Evolutionary conservation across 2,329 filamentous ascomycete species (phyloP), one percentile per base, ranked within the genome.

Genomic region (Ophiostoma quercus): DNA sequence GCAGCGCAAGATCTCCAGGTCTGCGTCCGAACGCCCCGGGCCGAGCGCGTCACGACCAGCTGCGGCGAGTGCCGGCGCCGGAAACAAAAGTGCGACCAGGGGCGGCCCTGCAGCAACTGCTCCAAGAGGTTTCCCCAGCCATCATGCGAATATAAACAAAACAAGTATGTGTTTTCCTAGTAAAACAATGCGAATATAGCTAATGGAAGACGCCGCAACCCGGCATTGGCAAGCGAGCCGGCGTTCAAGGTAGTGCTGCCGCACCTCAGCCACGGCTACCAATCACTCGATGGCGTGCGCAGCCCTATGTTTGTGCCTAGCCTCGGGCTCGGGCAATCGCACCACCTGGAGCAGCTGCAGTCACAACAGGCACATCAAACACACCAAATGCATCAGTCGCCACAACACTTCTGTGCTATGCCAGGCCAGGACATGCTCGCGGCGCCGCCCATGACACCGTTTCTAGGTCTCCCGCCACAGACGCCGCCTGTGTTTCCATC

Each of bases 21-120:
- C 9, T 57, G n/a, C 22, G 51, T 57, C 8, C 51, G 72, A 57
- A 69, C 67, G 16, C 66, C 73, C n/a, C 75, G 75, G 19, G 73
- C 73, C 14, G 75, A 77, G 69, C 73, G 75, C 47, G 72, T 72
- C 6, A 77, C 76, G 9, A 82, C 80, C 25, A 82, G 81, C 51
- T 84, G 82, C 73, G 79, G 79, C 25, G 82, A 84, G 71, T 84
- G 82, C 68, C 80, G 81, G 34, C 78, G 82, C 69, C 78, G 82
- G 63, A 84, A 84, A 73, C 82, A 84, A 78, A 83, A 80, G 84
- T 86, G 84, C 74, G 84, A 84, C 73, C 83, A 85, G 73, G 80
- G 81, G 34, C 82, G 84, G 39, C 84, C 84, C 16, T 86, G 84
- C 76, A 81, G 80, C 62, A 85, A 86, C 74, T 86, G 84, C 73